Percentiles rank a stretch among this genome's conserved stretches.
Conservation (phyloP, 2,329 filamentous ascomycete species). For the Coleophoma crateriformis region DNA sequence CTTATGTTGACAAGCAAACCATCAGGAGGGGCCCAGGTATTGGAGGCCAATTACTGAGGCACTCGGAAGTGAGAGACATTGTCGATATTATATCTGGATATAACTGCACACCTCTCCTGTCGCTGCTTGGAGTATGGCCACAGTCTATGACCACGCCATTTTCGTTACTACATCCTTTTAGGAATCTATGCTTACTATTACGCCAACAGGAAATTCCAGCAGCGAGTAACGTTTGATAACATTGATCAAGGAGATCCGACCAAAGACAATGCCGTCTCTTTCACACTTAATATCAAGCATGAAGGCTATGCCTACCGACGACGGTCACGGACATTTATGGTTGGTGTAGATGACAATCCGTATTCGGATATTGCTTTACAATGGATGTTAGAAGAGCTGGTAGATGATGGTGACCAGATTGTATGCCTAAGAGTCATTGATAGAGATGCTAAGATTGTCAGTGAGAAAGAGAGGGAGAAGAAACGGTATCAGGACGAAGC, state of each 20-base stretch:
- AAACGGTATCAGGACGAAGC: slow-evolving; percentile 62
- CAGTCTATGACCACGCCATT: slow-evolving; percentile 2
- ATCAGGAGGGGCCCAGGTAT: too few relatives aligned
- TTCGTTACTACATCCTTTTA: background rate
- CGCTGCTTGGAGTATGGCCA: background rate
- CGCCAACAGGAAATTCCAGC: slow-evolving; percentile 48
- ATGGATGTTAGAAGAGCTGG: slow-evolving; percentile 70
- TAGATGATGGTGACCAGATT: slow-evolving; percentile 73
- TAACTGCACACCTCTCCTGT: too few relatives aligned
- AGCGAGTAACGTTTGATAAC: slow-evolving; percentile 70
- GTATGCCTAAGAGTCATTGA: slow-evolving; percentile 68
- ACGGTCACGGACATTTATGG: slow-evolving; percentile 64
- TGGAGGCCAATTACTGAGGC: too few relatives aligned
- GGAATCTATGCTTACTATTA: background rate
- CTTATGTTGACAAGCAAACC: background rate
- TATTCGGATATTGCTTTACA: slow-evolving; percentile 70
- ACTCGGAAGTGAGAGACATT: too few relatives aligned
- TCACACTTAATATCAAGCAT: slow-evolving; percentile 67
- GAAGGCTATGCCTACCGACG: slow-evolving; percentile 65
- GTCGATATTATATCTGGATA: too few relatives aligned
- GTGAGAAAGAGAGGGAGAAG: slow-evolving; percentile 50
- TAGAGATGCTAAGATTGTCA: slow-evolving; percentile 62
- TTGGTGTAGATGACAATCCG: slow-evolving; percentile 68
- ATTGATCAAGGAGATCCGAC: slow-evolving; percentile 62
- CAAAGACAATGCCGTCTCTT: slow-evolving; percentile 50